Evolutionary conservation across 2,329 filamentous ascomycete species (phyloP).

Genomic region (Pseudogymnoascus sp.): DNA sequence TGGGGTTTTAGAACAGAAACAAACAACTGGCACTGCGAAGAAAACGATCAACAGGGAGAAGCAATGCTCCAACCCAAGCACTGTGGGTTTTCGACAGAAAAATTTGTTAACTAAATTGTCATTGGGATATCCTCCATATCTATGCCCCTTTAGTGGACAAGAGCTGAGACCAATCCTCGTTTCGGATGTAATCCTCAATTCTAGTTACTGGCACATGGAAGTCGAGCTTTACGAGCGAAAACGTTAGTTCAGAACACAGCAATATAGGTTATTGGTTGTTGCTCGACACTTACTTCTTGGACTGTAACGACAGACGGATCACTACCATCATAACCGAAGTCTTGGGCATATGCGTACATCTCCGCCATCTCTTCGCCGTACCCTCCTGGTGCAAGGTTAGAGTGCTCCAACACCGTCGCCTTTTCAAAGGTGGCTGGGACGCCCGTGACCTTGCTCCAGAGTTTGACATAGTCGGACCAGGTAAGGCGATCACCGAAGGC

Average conservation of each 20-base stretch:
- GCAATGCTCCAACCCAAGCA: neutral
- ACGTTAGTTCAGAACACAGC: neutral
- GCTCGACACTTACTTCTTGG: constrained; percentile 15
- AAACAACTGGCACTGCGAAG: neutral
- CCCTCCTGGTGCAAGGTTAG: constrained; percentile 24
- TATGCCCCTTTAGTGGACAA: neutral
- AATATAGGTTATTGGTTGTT: neutral
- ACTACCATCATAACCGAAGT: constrained; percentile 31
- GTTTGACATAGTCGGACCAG: constrained; percentile 15
- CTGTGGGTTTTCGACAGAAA: neutral
- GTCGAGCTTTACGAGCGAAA: neutral
- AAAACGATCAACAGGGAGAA: neutral
- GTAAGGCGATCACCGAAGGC: constrained; percentile 17
- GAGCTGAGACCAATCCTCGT: constrained; percentile 11
- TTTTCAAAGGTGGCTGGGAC: constrained; percentile 13
- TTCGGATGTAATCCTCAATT: constrained; percentile 10
- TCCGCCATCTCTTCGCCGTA: constrained; percentile 29
- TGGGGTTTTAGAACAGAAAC: neutral
- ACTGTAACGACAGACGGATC: constrained; percentile 23
- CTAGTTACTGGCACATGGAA: constrained; percentile 6
- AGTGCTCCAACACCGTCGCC: constrained; percentile 19
- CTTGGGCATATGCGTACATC: constrained; percentile 19
- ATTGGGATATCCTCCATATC: neutral
- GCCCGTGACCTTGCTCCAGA: constrained; percentile 18
- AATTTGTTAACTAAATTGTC: neutral